A percentile compares a stretch with the other conserved stretches of the same genome.
These are phyloP conservation scores for Lentinula lateritia DNA, from an alignment of 768 basidiomycete genomes.

Conservation along the genomic window DNA sequence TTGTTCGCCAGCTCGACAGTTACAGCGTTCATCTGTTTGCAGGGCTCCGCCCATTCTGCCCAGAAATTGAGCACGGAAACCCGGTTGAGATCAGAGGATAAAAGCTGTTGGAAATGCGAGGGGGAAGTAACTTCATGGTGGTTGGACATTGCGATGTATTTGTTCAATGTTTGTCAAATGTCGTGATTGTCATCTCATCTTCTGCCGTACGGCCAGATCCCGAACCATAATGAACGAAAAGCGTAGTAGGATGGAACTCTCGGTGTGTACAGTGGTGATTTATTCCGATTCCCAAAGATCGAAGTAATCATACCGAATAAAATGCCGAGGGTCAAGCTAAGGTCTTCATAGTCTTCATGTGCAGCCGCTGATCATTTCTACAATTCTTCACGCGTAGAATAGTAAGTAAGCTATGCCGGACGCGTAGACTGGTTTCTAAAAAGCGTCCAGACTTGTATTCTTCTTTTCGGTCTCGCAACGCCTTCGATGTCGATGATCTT, in stretches of 20 bases:
- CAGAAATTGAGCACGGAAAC: conserved; percentile 92
- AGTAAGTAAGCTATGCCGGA: too few species aligned
- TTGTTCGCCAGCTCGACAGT: conserved; percentile 69
- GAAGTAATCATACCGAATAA: too few species aligned
- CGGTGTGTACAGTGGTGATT: too few species aligned
- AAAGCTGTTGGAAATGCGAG: conserved; percentile 65
- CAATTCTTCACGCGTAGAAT: neutral
- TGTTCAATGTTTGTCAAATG: conserved; percentile 7
- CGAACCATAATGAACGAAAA: too few species aligned
- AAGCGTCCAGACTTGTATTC: too few species aligned
- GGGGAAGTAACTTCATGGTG: conserved; percentile 49
- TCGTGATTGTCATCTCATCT: neutral
- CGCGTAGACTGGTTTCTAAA: too few species aligned
- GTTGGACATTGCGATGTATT: conserved; percentile 20
- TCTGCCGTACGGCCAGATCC: too few species aligned
- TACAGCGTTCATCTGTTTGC: conserved; percentile 82
- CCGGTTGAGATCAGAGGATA: conserved; percentile 71
- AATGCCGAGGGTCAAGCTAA: too few species aligned
- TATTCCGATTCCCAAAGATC: too few species aligned
- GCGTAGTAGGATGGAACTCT: too few species aligned
- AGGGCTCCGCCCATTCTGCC: conserved; percentile 91
- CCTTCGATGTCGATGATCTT: neutral
- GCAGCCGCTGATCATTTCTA: neutral
- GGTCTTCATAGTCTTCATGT: neutral
- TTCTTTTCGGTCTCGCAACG: too few species aligned